Percentiles rank a stretch among this genome's conserved stretches.
phyloP scores from a whole-genome alignment of 169 alveolate genomes.

The Cryptosporidium muris region DNA sequence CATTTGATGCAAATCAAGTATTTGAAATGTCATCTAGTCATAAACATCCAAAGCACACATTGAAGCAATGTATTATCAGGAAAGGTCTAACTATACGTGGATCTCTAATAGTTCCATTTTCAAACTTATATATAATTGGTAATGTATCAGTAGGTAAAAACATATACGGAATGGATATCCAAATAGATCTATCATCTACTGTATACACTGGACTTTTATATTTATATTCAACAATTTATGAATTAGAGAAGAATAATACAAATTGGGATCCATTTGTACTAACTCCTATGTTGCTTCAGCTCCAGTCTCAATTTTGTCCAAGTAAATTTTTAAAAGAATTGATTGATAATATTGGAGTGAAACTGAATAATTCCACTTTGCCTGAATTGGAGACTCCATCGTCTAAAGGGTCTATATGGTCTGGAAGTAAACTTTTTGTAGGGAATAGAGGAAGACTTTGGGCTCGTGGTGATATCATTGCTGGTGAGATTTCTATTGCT shows the following conservation, averaged over 20 bases:
- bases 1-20: conserved; percentile 58
- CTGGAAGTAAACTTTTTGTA: conserved; percentile 48
- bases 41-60: conserved; percentile 25
- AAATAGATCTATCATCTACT: conserved; percentile 46
- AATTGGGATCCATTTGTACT: conserved; percentile 29
- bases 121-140: conserved; percentile 45
- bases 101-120: conserved; percentile 61
- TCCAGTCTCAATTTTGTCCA: conserved; percentile 10
- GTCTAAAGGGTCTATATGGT: conserved; percentile 20
- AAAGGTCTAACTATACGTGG: conserved; percentile 60
- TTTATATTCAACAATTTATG: conserved; percentile 31
- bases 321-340: neutral
- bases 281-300: conserved; percentile 26
- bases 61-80: conserved; percentile 48
- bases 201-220: conserved; percentile 25
- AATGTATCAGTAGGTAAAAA: conserved; percentile 53
- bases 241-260: neutral
- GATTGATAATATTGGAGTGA: neutral
- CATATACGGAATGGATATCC: conserved; percentile 35
- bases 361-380: neutral
- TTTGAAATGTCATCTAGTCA: conserved; percentile 9
- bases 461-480: conserved; percentile 61
- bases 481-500: conserved; percentile 35
- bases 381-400: neutral
- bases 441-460: conserved; percentile 55